These are phyloP conservation scores for Pseudomassariella vexata DNA, from an alignment of 2,329 filamentous ascomycete species.

Conservation along the genomic window DNA sequence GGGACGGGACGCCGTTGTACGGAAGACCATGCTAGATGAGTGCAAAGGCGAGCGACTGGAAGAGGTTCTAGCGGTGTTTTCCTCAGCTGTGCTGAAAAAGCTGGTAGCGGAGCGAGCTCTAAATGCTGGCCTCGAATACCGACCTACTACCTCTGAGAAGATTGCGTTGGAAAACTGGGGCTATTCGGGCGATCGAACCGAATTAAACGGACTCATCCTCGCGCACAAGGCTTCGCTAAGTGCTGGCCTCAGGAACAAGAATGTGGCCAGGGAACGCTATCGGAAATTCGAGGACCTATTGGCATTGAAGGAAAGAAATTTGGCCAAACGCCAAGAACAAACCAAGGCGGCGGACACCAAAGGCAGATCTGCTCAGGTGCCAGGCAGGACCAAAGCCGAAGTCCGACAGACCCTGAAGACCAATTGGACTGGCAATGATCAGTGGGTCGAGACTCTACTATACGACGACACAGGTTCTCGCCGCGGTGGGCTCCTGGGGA, in stretches of 20 bases:
- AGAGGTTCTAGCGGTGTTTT: slow-evolving; percentile 79
- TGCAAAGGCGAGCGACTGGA: slow-evolving; percentile 89
- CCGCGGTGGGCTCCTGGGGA: slow-evolving; percentile 58
- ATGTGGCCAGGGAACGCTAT: slow-evolving; percentile 53
- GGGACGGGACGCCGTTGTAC: slow-evolving; percentile 71
- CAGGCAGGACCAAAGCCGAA: slow-evolving; percentile 37
- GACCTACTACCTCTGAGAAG: slow-evolving; percentile 44
- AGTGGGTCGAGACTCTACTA: slow-evolving; percentile 67
- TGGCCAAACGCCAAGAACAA: slow-evolving; percentile 49
- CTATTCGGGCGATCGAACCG: slow-evolving; percentile 46
- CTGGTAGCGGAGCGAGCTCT: slow-evolving; percentile 40
- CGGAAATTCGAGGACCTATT: slow-evolving; percentile 59
- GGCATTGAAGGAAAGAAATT: slow-evolving; percentile 53
- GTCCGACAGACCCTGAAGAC: slow-evolving; percentile 58
- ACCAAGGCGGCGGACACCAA: slow-evolving; percentile 23
- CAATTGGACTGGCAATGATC: slow-evolving; percentile 74
- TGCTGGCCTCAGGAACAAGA: slow-evolving; percentile 53
- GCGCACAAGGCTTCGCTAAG: slow-evolving; percentile 65
- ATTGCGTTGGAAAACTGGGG: slow-evolving; percentile 56
- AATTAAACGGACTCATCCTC: slow-evolving; percentile 62
- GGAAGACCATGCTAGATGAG: slow-evolving; percentile 95
- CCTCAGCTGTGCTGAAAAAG: slow-evolving; percentile 74
- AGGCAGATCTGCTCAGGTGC: slow-evolving; percentile 24
- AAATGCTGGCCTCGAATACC: slow-evolving; percentile 26
- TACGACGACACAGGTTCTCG: slow-evolving; percentile 55